Evolutionary conservation across 169 alveolate species (phyloP).

Genomic region (Blepharisma undulans): DNA sequence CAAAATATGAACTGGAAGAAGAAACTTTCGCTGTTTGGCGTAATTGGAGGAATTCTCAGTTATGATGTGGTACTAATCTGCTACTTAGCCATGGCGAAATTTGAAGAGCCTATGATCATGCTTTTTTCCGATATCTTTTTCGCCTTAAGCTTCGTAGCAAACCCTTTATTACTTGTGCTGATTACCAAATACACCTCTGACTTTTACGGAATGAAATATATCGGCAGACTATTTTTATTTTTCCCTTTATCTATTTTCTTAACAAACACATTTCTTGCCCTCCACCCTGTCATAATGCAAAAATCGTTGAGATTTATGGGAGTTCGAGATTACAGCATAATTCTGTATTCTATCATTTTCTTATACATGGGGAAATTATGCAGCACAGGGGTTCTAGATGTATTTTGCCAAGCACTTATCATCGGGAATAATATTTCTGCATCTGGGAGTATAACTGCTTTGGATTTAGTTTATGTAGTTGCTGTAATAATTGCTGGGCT

Average conservation of each 20-base stretch:
- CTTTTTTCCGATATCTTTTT: background rate
- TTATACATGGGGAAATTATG: background rate
- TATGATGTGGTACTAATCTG: background rate
- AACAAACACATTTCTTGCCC: background rate
- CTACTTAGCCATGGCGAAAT: background rate
- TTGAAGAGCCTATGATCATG: background rate
- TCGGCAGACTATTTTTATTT: background rate
- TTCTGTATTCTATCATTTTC: background rate
- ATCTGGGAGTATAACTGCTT: background rate
- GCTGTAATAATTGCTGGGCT: background rate
- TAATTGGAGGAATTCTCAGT: background rate
- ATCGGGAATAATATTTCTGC: background rate
- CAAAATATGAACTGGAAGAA: constrained; percentile 1
- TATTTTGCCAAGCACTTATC: background rate
- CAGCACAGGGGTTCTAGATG: background rate
- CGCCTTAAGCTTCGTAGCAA: background rate
- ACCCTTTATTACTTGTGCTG: background rate
- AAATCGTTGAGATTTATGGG: background rate
- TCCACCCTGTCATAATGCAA: background rate
- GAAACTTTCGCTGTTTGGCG: background rate
- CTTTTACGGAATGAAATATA: background rate
- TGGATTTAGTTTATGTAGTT: background rate
- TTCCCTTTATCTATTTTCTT: background rate
- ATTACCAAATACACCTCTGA: background rate
- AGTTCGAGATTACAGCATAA: background rate